These are phyloP conservation scores for Rhizophora mangle DNA, from an alignment of 345 rosid genomes.

Conservation along the genomic window DNA sequence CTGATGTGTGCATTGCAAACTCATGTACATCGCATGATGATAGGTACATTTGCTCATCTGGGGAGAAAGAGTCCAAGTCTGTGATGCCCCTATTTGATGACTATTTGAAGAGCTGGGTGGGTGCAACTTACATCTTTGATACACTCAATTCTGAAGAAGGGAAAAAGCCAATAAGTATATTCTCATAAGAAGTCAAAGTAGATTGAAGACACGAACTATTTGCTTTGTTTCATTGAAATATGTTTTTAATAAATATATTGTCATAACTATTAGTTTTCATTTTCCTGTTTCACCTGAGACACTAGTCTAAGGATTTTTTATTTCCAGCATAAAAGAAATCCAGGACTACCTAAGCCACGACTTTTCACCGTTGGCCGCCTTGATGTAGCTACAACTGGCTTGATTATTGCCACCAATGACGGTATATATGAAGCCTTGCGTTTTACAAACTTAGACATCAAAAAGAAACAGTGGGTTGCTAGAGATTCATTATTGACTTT, in stretches of 20 bases:
- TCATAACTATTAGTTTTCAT: not conserved
- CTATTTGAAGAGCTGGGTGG: slow-evolving; percentile 70
- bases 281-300: not conserved
- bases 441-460: not conserved
- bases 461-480: not conserved
- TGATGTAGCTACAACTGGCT: slow-evolving; percentile 91
- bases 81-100: slow-evolving; percentile 69
- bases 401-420: slow-evolving; percentile 82
- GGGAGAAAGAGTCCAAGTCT: slow-evolving; percentile 73
- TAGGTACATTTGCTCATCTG: slow-evolving; percentile 93
- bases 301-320: slow-evolving; percentile 5
- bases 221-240: not conserved
- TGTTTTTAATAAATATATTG: too few species aligned
- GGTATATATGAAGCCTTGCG: slow-evolving; percentile 35
- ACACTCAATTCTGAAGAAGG: too few species aligned
- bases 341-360: slow-evolving; percentile 75
- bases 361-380: slow-evolving; percentile 96
- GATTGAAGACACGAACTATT: not conserved
- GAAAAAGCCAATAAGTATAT: not conserved
- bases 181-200: not conserved
- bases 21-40: slow-evolving; percentile 19
- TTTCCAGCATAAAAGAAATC: slow-evolving; percentile 60
- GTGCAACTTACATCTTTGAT: slow-evolving; percentile 5
- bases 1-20: not conserved
- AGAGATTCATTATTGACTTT: slow-evolving; percentile 6